Evolutionary conservation across 768 basidiomycete species (phyloP).

Genomic region (Rhodosporidiobolus odoratus): DNA sequence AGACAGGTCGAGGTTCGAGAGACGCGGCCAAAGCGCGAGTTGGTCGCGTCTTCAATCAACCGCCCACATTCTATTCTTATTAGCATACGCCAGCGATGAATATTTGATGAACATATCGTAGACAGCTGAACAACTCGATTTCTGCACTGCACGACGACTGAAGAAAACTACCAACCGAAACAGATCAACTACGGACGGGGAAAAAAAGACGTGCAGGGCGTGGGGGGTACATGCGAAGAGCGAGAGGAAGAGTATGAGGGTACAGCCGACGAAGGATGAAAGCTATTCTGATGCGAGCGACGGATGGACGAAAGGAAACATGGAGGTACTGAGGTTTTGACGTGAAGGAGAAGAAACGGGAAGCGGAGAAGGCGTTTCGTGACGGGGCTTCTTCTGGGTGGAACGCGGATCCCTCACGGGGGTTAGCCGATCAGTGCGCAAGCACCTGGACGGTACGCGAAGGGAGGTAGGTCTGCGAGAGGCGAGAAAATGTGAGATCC

Average conservation of each 20-base stretch:
- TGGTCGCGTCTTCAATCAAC: too few species aligned
- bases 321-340: not conserved
- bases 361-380: not conserved
- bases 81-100: too few species aligned
- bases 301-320: not conserved
- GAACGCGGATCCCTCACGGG: not conserved
- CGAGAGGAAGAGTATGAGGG: not conserved
- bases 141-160: too few species aligned
- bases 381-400: not conserved
- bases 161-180: too few species aligned
- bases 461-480: conserved; percentile 31
- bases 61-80: too few species aligned
- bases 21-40: too few species aligned
- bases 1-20: not conserved
- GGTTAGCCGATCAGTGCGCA: conserved; percentile 2
- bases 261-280: not conserved
- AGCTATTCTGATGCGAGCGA: not conserved
- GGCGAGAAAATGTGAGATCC: too few species aligned
- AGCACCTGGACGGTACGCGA: conserved; percentile 31
- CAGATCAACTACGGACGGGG: too few species aligned
- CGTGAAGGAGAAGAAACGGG: not conserved
- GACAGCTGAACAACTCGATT: too few species aligned
- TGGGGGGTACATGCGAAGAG: not conserved
- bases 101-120: too few species aligned
- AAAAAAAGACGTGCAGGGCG: not conserved